Evolutionary conservation across 192 early-diverging fungal genomes (phyloP).

Genomic region (Cladochytrium replicatum): DNA sequence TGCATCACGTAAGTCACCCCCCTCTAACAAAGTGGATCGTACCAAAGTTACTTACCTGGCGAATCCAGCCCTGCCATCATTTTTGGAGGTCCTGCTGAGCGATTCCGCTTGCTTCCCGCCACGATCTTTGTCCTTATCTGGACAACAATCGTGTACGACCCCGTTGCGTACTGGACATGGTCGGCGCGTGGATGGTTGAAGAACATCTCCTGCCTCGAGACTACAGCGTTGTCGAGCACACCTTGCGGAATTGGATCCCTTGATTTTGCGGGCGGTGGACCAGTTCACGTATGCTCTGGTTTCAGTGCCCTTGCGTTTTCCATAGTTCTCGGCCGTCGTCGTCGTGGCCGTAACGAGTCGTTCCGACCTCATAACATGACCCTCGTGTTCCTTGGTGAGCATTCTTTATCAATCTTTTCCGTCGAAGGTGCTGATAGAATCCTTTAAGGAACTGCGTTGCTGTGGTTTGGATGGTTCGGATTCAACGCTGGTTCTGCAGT

Average conservation of each 20-base stretch:
- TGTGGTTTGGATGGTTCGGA: slow-evolving; percentile 96
- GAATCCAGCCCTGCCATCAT: slow-evolving; percentile 85
- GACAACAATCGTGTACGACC: slow-evolving; percentile 78
- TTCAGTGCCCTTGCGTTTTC: slow-evolving; percentile 82
- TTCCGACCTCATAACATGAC: slow-evolving; percentile 85
- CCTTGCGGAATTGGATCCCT: slow-evolving; percentile 58
- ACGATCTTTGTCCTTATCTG: slow-evolving; percentile 83
- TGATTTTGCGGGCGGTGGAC: slow-evolving; percentile 96
- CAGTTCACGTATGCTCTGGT: slow-evolving; percentile 87
- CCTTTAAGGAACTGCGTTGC: slow-evolving; percentile 69
- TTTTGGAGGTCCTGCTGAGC: slow-evolving; percentile 82
- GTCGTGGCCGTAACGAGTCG: slow-evolving; percentile 49
- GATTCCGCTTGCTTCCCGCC: slow-evolving; percentile 76
- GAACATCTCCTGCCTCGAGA: slow-evolving; percentile 33
- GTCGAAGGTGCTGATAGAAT: neutral
- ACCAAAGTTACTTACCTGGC: slow-evolving; percentile 88
- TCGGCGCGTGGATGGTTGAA: slow-evolving; percentile 73
- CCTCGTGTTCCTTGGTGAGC: slow-evolving; percentile 77
- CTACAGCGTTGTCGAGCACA: slow-evolving; percentile 7
- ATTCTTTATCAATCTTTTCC: neutral
- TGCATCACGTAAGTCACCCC: no score
- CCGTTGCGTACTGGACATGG: slow-evolving; percentile 95
- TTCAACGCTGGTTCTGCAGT: slow-evolving; percentile 89
- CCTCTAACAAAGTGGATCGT: no score
- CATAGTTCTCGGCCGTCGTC: slow-evolving; percentile 73